Evolutionary conservation across 2,329 filamentous ascomycete genomes (phyloP).

Genomic region (Penicillium sp.): DNA sequence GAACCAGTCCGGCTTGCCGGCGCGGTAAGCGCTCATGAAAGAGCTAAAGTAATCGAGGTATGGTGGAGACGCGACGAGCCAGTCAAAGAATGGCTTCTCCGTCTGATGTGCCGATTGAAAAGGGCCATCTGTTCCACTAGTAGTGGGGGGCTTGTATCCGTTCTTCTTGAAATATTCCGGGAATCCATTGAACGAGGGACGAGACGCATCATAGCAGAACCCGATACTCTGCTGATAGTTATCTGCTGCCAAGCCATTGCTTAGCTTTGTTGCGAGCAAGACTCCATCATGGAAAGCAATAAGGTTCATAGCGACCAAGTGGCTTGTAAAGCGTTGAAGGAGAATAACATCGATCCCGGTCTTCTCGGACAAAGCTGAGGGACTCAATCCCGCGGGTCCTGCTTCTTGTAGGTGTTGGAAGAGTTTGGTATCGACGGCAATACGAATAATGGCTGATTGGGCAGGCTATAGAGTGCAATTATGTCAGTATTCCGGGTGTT

Average conservation of each 20-base stretch:
- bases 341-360: constrained; percentile 29
- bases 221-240: constrained; percentile 39
- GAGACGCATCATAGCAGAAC: constrained; percentile 39
- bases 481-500: background rate
- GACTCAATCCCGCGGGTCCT: constrained; percentile 23
- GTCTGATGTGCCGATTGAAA: constrained; percentile 41
- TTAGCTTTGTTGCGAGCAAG: constrained; percentile 32
- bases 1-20: constrained; percentile 40
- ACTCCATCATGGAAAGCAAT: constrained; percentile 23
- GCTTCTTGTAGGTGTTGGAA: constrained; percentile 35
- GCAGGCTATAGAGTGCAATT: constrained; percentile 20
- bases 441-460: constrained; percentile 36
- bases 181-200: constrained; percentile 35
- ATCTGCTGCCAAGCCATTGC: constrained; percentile 35
- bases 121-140: constrained; percentile 30
- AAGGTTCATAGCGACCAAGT: constrained; percentile 42
- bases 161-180: constrained; percentile 34
- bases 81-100: constrained; percentile 37
- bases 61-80: constrained; percentile 37
- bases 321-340: constrained; percentile 35
- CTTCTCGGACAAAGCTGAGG: constrained; percentile 29
- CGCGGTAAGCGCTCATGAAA: constrained; percentile 42
- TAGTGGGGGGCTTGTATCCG: constrained; percentile 28
- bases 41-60: constrained; percentile 35
- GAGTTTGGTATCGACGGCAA: constrained; percentile 37